Conservation (phyloP, 208 protist species). For the Tetramitus jugosus region DNA sequence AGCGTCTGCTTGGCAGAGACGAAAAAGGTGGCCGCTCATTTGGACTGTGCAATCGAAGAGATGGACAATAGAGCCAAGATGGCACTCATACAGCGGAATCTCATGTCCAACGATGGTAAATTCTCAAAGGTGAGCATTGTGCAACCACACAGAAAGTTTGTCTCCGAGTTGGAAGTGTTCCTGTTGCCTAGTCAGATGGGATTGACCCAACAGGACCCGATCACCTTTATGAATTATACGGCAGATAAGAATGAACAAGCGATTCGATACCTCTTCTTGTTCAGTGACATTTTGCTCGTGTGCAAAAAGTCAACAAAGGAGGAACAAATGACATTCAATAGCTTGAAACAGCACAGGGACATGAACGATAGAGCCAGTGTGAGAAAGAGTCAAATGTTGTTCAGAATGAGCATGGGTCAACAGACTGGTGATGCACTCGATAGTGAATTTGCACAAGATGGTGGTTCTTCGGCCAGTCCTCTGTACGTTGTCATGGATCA, state of each 20-base stretch:
- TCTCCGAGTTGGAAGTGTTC: not conserved
- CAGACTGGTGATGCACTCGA: too few species aligned
- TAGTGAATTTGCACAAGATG: too few species aligned
- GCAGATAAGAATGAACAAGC: not conserved
- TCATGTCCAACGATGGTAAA: not conserved
- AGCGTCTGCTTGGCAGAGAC: not conserved
- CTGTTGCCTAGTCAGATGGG: too few species aligned
- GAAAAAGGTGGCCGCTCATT: not conserved
- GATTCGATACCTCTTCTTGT: slow-evolving; percentile 1
- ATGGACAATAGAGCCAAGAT: slow-evolving; percentile 13
- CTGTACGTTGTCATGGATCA: too few species aligned
- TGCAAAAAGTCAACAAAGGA: not conserved
- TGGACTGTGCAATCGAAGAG: slow-evolving; percentile 2
- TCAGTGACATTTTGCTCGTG: not conserved
- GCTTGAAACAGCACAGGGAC: too few species aligned
- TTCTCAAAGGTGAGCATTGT: not conserved
- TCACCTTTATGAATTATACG: not conserved
- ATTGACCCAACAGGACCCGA: too few species aligned
- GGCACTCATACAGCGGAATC: not conserved
- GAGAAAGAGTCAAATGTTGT: too few species aligned
- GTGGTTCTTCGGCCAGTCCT: too few species aligned
- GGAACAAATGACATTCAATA: not conserved
- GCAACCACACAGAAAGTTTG: slow-evolving; percentile 5
- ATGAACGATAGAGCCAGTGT: too few species aligned
- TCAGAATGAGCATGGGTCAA: too few species aligned